Conservation (phyloP, 768 basidiomycete genomes). For the Termitomyces bulborhizus region DNA sequence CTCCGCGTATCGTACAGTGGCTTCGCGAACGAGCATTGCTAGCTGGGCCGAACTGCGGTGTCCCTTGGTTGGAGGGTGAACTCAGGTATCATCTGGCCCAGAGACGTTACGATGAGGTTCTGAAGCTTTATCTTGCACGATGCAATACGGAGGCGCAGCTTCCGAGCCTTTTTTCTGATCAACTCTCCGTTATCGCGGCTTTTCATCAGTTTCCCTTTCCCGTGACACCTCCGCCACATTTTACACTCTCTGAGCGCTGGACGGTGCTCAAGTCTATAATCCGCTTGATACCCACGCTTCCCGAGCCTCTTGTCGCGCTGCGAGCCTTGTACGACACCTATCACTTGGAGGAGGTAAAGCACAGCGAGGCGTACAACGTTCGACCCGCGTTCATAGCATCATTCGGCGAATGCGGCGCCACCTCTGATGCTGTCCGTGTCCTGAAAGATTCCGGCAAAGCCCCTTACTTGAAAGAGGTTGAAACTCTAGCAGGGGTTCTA, state of each 20-base stretch:
- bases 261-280: constrained; percentile 12
- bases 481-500: constrained; percentile 10
- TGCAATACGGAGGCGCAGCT: neutral
- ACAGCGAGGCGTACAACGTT: constrained; percentile 1
- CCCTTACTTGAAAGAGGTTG: constrained; percentile 7
- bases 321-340: constrained; percentile 9
- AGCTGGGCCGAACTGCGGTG: neutral
- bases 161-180: constrained; percentile 3
- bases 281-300: constrained; percentile 5
- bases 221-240: neutral
- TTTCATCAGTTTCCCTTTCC: neutral
- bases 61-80: constrained; percentile 10
- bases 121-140: constrained; percentile 6
- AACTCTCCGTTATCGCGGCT: neutral
- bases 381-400: constrained; percentile 10
- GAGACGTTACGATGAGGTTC: constrained; percentile 5
- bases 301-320: constrained; percentile 4
- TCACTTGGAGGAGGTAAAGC: neutral
- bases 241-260: constrained; percentile 4
- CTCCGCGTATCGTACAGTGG: neutral
- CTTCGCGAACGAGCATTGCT: constrained; percentile 7
- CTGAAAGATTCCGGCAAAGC: constrained; percentile 3
- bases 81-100: constrained; percentile 2
- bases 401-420: constrained; percentile 10
- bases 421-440: constrained; percentile 10